Evolutionary conservation across 2,329 filamentous ascomycete species (phyloP), one percentile per base, ranked within the genome.

Genomic region (Diaporthe amygdali): DNA sequence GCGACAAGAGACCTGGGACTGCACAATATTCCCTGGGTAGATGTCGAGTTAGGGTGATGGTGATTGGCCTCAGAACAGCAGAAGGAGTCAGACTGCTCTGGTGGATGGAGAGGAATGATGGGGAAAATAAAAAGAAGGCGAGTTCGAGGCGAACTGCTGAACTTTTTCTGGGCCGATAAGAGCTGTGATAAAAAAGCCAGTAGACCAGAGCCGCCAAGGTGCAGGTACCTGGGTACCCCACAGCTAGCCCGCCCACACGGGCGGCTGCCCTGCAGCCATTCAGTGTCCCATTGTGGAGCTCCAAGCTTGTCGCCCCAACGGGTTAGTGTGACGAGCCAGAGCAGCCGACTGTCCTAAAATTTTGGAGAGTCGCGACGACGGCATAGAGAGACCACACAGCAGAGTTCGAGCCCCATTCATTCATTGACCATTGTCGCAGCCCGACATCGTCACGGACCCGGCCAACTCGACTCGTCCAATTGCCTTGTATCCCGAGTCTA

Each of bases 111-210:
- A 25, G 30, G 54, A 47, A 59, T 59, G 66, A 39, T 49, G 52
- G 17, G 30, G 27, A 59, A 52, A 66, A 14, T n/a, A n/a, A 15
- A 41, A 32, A 47, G 22, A 22, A 59, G 30, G 30, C 22, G 9
- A 37, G 32, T 37, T 22, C 32, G 27, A 49, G 30, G 15, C 41
- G 20, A 22, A 47, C 15, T 5, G 41, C 41, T 68, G 66, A 68
- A 68, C 66, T 68, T 68, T 68, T 68, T 68, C 66, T 59, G 39
- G 30, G 39, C 30, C 52, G 66, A 68, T 68, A 68, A 59, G 66
- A 44, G n/a, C 32, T 66, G 63, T 30, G 66, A 68, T 68, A 51
- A 27, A 47, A 30, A 39, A 66, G 30, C n/a, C 32, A 37, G 49
- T 27, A n/a, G 44, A 22, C n/a, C 46, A 25, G 32, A 51, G 61